Conservation (phyloP, 148 eudicot species). For the Beta vulgaris region DNA sequence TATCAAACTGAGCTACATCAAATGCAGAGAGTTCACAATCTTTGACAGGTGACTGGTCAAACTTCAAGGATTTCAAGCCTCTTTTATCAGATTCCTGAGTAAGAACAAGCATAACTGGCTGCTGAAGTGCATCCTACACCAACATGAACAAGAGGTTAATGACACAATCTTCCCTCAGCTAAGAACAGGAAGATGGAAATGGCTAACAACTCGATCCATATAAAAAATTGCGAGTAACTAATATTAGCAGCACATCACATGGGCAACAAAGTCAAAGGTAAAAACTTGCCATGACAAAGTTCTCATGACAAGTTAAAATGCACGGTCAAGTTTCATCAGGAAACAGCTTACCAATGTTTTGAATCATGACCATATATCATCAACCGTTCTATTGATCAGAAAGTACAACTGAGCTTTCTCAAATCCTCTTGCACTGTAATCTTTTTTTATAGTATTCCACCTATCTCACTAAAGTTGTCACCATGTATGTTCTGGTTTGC, state of each 20-base stretch:
- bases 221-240: neutral
- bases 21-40: slow-evolving; percentile 35
- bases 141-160: neutral
- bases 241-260: neutral
- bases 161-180: neutral
- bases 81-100: slow-evolving; percentile 44
- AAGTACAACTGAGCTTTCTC: neutral
- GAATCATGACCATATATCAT: neutral
- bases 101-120: slow-evolving; percentile 65
- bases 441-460: neutral
- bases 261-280: neutral
- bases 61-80: slow-evolving; percentile 31
- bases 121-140: slow-evolving; percentile 69
- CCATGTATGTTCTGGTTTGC: neutral
- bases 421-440: neutral
- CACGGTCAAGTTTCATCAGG: neutral
- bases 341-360: neutral
- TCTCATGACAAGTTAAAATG: neutral
- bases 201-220: neutral
- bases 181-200: neutral
- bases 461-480: neutral
- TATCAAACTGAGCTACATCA: slow-evolving; percentile 37
- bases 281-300: neutral
- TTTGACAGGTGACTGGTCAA: slow-evolving; percentile 39
- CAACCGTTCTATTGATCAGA: neutral